Percentiles rank a stretch among this genome's conserved stretches.
phyloP scores from a whole-genome alignment of 495 filamentous ascomycete species.

The Aspergillus ellipticus region DNA sequence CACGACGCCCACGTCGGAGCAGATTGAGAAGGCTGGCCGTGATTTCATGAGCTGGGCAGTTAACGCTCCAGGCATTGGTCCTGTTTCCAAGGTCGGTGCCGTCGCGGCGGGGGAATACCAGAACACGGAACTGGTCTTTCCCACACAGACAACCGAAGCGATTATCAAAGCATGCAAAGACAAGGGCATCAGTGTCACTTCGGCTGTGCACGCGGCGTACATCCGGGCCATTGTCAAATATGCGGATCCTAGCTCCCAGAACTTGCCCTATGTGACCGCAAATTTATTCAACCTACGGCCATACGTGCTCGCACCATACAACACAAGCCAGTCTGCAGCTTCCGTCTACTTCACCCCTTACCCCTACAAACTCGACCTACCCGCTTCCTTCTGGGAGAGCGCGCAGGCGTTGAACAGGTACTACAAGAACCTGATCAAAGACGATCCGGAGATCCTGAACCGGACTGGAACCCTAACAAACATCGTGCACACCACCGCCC shows the following conservation, averaged over 20 bases:
- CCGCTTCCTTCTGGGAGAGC: not conserved
- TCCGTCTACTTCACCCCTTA: not conserved
- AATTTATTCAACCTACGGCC: not conserved
- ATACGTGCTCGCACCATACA: constrained; percentile 3
- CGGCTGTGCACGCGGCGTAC: constrained; percentile 9
- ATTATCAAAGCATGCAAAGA: constrained; percentile 3
- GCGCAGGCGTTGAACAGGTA: not conserved
- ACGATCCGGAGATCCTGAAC: not conserved
- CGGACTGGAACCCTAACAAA: not conserved
- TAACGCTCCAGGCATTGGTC: not conserved
- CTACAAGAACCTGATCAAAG: not conserved
- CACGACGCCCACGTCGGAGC: not conserved
- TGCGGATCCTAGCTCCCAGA: constrained; percentile 1
- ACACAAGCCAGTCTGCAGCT: not conserved
- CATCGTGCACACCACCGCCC: not conserved
- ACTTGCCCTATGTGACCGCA: not conserved
- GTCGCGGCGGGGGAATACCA: not conserved
- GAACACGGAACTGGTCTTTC: not conserved
- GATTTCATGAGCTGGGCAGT: not conserved
- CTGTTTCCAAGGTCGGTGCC: not conserved
- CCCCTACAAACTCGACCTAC: not conserved
- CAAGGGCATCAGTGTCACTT: constrained; percentile 5
- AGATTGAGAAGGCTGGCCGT: not conserved
- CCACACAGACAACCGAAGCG: not conserved
- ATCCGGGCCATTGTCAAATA: not conserved